Percentiles rank a stretch among this genome's conserved stretches.
Evolutionary conservation across 1,284 basidiomycete genomes (phyloP).

Genomic region (Tremellales sp.): DNA sequence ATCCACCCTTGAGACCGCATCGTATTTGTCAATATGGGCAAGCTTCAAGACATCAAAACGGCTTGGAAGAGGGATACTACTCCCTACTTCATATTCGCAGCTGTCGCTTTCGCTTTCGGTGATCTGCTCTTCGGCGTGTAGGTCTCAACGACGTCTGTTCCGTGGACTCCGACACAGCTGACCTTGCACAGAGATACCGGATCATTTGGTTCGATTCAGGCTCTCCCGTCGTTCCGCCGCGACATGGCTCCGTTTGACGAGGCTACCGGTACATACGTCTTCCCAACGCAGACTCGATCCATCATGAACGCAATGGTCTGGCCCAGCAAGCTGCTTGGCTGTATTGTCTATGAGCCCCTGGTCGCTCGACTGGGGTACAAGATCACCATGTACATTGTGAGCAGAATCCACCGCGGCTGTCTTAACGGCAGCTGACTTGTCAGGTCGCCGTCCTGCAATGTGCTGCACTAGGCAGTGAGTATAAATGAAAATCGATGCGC

Average conservation of each 20-base stretch:
- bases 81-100: no score
- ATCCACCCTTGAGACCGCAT: no score
- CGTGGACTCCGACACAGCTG: no score
- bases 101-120: no score
- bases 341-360: slow-evolving; percentile 13
- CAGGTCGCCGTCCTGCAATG: slow-evolving; percentile 2
- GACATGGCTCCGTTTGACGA: slow-evolving; percentile 10
- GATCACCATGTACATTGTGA: slow-evolving; percentile 7
- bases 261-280: slow-evolving; percentile 2
- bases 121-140: no score
- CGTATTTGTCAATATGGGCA: no score
- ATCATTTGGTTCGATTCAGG: slow-evolving; percentile 16
- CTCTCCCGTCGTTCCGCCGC: slow-evolving; percentile 13
- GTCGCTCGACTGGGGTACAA: slow-evolving; percentile 16
- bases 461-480: background rate
- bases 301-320: slow-evolving; percentile 22
- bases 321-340: slow-evolving; percentile 16
- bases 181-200: slow-evolving; percentile 8
- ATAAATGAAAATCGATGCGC: no score
- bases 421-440: slow-evolving; percentile 11
- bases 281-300: slow-evolving; percentile 10
- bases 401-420: slow-evolving; percentile 10
- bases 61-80: no score
- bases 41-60: no score
- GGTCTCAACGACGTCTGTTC: no score